Base-by-base conservation (phyloP, 2,329 filamentous ascomycete genomes). In the Tolypocladium ophioglossoides region DNA sequence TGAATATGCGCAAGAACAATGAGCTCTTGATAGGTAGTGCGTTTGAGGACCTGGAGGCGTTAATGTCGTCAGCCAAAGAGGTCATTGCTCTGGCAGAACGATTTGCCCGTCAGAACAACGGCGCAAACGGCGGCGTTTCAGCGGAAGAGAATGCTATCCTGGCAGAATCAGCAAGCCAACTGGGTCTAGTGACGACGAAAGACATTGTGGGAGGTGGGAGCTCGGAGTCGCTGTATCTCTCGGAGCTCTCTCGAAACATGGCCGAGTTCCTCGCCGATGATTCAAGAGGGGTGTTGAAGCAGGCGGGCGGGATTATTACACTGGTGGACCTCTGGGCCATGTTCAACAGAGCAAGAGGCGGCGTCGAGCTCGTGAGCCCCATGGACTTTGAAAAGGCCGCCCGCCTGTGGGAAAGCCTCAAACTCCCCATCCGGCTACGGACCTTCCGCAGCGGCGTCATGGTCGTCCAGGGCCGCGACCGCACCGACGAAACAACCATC, bases 11-110 rank as follows among this genome's bases (percentile, higher is more conserved):
- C 55, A 92, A 89, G 72, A 96, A 95, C 68, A 97, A 96, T 62
- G 91, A 96, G 69, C 73, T 90, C 11, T 85, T 96, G 51, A 96
- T 99, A 59, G 92, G 92, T 30, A 91, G 83, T 59, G 91, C 94
- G 0, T 99, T 99, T 64, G 92, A 96, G 67, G 94, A 99, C 64
- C 80, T 99, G 0, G 92, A 97, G 67, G 91, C 94, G 4, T 77
- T 99, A 39, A 99, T 97, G 92, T 90, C 91, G 3, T 96, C 92
- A 4, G 94, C 94, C 6, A 96, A 97, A 67, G 90, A 99, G 66
- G 90, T 99, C 50, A 86, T 97, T 51, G 90, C 91, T 6, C 83
- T 99, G 44, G 94, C 94, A 1, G 92, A 97, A 69, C 84, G 84
- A 18, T 92, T 97, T 62, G 85, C 90, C 2, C 78, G 83, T 14